Base-by-base conservation (phyloP, 78 protist genomes). In the Dictyostelium intermedium region DNA sequence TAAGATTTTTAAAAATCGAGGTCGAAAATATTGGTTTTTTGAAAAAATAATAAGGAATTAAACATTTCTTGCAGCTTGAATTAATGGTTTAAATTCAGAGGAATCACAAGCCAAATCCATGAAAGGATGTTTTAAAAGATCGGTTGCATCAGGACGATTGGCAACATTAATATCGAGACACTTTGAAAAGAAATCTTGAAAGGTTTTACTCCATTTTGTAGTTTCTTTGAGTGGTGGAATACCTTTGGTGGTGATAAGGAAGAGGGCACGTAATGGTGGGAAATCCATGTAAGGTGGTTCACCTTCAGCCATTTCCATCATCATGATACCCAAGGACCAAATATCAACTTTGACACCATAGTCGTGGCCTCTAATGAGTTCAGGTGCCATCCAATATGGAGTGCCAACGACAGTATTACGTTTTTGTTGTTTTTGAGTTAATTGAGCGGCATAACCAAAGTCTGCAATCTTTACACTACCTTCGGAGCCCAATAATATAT, bases 331-430 rank as follows among this genome's bases (percentile, higher is more conserved):
- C 39, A 98, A 79, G 20, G 96, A 83, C 99, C 99, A 98, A 32
- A 98, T 95, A 91, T 98, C 99, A 5, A 95, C 98, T 61, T 95
- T 97, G 69, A 73, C 47, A 70, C 97, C 98, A 86, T 99, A 99
- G 30, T 93, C 97, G 47, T 91, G 96, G 18, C 99, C 99, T 30
- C 97, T 72, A 34, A 89, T 89, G 10, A 89, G 47, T n/a, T 98
- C 99, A 0, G 99, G 98, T 13, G 98, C 98, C 99, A 98, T 98
- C 99, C 99, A 98, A 92, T 98, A 98, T 8, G 99, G 99, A 5
- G 99, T 98, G 30, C 99, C 99, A 45, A 98, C 99, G 30, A 98
- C 98, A 2, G 99, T 85, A 18, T 97, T 84, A 13, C 99, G 73
- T 80, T 94, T 97, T 39, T 80, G 86, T 39, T 79, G 80, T 80